These are phyloP conservation scores for Zostera marina DNA, from an alignment of 116 monocot species.

Conservation along the genomic window DNA sequence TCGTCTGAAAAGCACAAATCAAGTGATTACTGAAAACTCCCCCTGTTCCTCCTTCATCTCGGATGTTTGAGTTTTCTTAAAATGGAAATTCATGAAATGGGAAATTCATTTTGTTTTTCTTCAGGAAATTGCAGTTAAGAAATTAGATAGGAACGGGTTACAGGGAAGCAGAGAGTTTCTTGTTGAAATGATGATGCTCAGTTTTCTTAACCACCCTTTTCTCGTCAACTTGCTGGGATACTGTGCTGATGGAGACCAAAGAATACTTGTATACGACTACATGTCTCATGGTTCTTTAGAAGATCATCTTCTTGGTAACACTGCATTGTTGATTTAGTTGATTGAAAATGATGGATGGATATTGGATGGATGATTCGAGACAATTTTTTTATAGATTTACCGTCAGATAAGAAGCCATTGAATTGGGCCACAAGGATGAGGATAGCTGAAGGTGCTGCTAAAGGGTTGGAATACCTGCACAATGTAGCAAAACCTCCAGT, in stretches of 20 bases:
- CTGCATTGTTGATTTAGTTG: background rate
- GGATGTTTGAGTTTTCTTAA: background rate
- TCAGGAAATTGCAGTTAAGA: constrained; percentile 67
- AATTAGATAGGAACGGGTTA: constrained; percentile 65
- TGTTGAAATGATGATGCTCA: constrained; percentile 90
- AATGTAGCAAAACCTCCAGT: constrained; percentile 64
- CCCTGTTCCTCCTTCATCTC: background rate
- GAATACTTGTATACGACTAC: constrained; percentile 80
- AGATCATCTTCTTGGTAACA: constrained; percentile 85
- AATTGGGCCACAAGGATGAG: constrained; percentile 89
- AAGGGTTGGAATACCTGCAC: constrained; percentile 79
- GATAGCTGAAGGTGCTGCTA: constrained; percentile 73
- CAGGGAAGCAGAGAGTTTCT: constrained; percentile 88
- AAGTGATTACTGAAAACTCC: constrained; percentile 16
- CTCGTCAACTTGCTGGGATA: constrained; percentile 81
- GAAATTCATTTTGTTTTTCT: background rate
- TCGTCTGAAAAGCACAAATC: constrained; percentile 23
- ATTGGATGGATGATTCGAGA: background rate
- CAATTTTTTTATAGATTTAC: constrained; percentile 23
- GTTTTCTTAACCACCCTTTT: constrained; percentile 62
- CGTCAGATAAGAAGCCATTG: constrained; percentile 32
- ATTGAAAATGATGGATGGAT: too few species aligned
- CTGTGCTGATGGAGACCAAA: constrained; percentile 67
- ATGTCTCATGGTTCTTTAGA: constrained; percentile 73
- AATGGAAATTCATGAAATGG: background rate